These are phyloP conservation scores for Nicotiana attenuata DNA, from an alignment of 257 asterid species.

Conservation along the genomic window DNA sequence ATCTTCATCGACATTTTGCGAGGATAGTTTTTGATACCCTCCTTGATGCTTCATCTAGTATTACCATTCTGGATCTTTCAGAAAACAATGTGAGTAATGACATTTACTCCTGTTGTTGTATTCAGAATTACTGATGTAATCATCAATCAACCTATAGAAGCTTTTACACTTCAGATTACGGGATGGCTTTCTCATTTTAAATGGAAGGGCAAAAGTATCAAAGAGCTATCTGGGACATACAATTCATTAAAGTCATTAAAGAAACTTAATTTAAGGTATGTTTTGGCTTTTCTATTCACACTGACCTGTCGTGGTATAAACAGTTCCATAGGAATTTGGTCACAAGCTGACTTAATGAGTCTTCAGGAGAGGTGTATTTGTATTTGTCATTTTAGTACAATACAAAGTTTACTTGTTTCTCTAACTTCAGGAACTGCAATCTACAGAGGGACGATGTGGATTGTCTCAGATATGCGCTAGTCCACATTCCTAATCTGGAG, in stretches of 20 bases:
- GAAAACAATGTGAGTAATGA: slow-evolving; percentile 69
- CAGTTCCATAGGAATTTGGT: background rate
- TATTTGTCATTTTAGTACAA: slow-evolving; percentile 6
- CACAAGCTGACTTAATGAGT: background rate
- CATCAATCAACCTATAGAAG: background rate
- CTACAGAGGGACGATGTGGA: slow-evolving; percentile 53
- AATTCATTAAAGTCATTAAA: slow-evolving; percentile 57
- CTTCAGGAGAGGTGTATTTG: background rate
- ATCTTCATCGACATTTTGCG: slow-evolving; percentile 51
- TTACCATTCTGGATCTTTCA: slow-evolving; percentile 72
- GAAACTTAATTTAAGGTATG: slow-evolving; percentile 82
- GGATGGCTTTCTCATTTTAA: slow-evolving; percentile 71
- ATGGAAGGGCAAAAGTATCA: slow-evolving; percentile 36
- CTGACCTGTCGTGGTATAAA: background rate
- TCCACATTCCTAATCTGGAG: slow-evolving; percentile 73
- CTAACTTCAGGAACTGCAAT: slow-evolving; percentile 55
- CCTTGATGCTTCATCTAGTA: slow-evolving; percentile 50
- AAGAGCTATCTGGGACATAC: slow-evolving; percentile 32
- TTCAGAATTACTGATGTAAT: slow-evolving; percentile 10
- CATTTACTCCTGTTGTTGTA: slow-evolving; percentile 9
- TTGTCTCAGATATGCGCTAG: slow-evolving; percentile 57
- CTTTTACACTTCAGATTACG: slow-evolving; percentile 48
- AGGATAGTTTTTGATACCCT: slow-evolving; percentile 56
- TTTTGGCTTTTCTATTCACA: slow-evolving; percentile 4
- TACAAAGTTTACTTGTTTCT: background rate